These are phyloP conservation scores for Globisporangium ultimum DNA, from an alignment of 352 stramenopile species.

Conservation along the genomic window DNA sequence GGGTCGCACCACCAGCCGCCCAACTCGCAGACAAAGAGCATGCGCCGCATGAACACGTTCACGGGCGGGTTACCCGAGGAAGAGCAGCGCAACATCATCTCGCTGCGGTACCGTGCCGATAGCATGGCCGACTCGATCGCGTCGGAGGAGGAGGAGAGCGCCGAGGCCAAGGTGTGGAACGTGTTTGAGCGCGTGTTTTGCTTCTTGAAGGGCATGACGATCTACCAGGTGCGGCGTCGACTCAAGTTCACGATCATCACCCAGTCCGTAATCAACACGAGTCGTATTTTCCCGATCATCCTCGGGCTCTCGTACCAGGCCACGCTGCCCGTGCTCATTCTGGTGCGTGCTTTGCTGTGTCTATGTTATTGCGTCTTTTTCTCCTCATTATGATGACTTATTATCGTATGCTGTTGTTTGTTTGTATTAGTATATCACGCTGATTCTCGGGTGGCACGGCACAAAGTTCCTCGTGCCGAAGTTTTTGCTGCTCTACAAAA, in stretches of 20 bases:
- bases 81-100: conserved; percentile 86
- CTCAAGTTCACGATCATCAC: conserved; percentile 89
- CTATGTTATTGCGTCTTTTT: neutral
- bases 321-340: conserved; percentile 77
- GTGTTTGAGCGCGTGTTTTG: conserved; percentile 84
- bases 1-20: conserved; percentile 12
- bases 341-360: conserved; percentile 29
- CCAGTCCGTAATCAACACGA: conserved; percentile 75
- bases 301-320: conserved; percentile 81
- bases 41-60: conserved; percentile 74
- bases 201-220: conserved; percentile 87
- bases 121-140: conserved; percentile 82
- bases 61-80: conserved; percentile 55
- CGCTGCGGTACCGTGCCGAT: conserved; percentile 78
- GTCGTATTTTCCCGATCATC: conserved; percentile 86
- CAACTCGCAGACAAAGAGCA: conserved; percentile 24
- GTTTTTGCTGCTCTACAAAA: conserved; percentile 87
- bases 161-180: conserved; percentile 74
- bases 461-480: conserved; percentile 85
- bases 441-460: conserved; percentile 86
- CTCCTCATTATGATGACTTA: neutral
- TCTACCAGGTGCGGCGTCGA: conserved; percentile 75
- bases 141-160: conserved; percentile 47
- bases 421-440: conserved; percentile 58
- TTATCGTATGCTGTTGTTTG: neutral